A percentile compares a stretch with the other conserved stretches of the same genome.
phyloP scores from a whole-genome alignment of 1,284 basidiomycete genomes.

The Trichosporon faecale region DNA sequence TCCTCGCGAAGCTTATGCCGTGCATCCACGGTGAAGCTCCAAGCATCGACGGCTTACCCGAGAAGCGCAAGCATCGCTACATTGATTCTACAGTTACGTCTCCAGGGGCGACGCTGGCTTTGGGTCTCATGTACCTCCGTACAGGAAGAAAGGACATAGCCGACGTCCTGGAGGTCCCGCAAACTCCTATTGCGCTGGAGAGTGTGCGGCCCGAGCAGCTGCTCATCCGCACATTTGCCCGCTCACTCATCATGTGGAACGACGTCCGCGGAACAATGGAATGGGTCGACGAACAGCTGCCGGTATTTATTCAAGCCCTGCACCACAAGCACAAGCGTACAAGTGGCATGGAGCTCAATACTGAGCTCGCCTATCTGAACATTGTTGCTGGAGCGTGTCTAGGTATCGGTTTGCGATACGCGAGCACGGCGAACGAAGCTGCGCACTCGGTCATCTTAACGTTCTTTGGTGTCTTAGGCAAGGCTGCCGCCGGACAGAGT shows the following conservation, averaged over 20 bases:
- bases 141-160: slow-evolving; percentile 80
- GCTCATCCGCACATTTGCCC: slow-evolving; percentile 72
- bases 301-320: slow-evolving; percentile 63
- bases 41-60: slow-evolving; percentile 17
- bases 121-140: slow-evolving; percentile 88
- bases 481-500: slow-evolving; percentile 59
- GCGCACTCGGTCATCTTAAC: slow-evolving; percentile 78
- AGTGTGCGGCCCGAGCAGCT: slow-evolving; percentile 83
- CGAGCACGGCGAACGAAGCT: slow-evolving; percentile 82
- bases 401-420: slow-evolving; percentile 85
- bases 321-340: slow-evolving; percentile 56
- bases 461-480: slow-evolving; percentile 69
- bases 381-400: slow-evolving; percentile 88
- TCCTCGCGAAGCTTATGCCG: slow-evolving; percentile 64
- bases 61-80: slow-evolving; percentile 11
- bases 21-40: slow-evolving; percentile 67
- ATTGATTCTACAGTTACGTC: slow-evolving; percentile 85
- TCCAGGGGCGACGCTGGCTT: slow-evolving; percentile 81
- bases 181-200: slow-evolving; percentile 72
- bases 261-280: slow-evolving; percentile 65
- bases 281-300: slow-evolving; percentile 77
- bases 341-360: slow-evolving; percentile 61
- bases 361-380: slow-evolving; percentile 82
- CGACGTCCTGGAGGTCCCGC: slow-evolving; percentile 76
- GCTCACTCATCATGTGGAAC: slow-evolving; percentile 85